Conservation (phyloP, 805 yeast genomes). For the Hermanozyma aechmeae region DNA sequence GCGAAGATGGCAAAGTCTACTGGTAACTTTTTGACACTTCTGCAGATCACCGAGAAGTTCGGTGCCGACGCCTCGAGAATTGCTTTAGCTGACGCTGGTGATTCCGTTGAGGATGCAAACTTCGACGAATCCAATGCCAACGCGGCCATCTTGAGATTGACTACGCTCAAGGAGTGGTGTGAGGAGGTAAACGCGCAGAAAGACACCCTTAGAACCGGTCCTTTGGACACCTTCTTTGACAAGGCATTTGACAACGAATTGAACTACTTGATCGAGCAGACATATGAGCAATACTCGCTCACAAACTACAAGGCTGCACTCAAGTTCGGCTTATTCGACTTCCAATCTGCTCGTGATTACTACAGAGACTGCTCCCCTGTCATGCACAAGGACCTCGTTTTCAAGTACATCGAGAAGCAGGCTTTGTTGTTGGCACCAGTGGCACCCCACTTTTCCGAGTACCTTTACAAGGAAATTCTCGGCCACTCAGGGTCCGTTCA, state of each 20-base stretch:
- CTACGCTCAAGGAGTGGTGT: conserved; percentile 90
- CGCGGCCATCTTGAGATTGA: conserved; percentile 91
- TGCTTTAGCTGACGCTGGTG: conserved; percentile 98
- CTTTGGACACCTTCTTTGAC: conserved; percentile 61
- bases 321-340: conserved; percentile 86
- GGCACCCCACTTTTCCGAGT: conserved; percentile 94
- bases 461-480: conserved; percentile 75
- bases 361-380: conserved; percentile 70
- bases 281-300: conserved; percentile 58
- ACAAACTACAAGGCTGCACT: conserved; percentile 85
- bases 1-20: conserved; percentile 98
- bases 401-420: conserved; percentile 80
- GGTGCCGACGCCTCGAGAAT: conserved; percentile 98
- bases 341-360: conserved; percentile 91
- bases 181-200: conserved; percentile 57
- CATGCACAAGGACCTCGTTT: conserved; percentile 79
- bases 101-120: conserved; percentile 94
- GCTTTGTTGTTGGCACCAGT: conserved; percentile 79
- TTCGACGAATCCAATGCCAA: conserved; percentile 95
- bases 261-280: conserved; percentile 68
- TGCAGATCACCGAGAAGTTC: conserved; percentile 74
- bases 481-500: conserved; percentile 61
- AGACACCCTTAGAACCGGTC: conserved; percentile 41
- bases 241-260: conserved; percentile 88
- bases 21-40: conserved; percentile 90